Evolutionary conservation across 1,139 yeast genomes (phyloP).

Genomic region (Suhomyces bolitotheri): DNA sequence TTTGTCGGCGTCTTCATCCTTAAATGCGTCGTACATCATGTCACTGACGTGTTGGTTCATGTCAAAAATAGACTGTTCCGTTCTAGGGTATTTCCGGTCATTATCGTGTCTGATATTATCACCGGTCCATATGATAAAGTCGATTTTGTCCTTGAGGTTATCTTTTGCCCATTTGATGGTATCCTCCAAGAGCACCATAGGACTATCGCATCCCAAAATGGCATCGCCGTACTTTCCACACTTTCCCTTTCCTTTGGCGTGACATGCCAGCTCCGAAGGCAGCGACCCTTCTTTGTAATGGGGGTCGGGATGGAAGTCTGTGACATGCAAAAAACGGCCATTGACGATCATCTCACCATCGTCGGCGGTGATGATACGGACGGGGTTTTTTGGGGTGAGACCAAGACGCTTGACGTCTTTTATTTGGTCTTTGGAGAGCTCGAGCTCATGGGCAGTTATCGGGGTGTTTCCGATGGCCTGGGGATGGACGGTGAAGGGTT

Average conservation of each 20-base stretch:
- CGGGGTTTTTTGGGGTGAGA: constrained; percentile 36
- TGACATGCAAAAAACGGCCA: constrained; percentile 80
- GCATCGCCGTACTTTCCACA: constrained; percentile 79
- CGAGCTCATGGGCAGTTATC: constrained; percentile 1
- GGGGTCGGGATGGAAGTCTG: constrained; percentile 88
- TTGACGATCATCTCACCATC: constrained; percentile 40
- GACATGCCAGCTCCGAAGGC: constrained; percentile 44
- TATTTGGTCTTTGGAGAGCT: constrained; percentile 5
- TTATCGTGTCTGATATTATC: constrained; percentile 86
- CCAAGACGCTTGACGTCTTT: constrained; percentile 23
- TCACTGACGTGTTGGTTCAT: constrained; percentile 64
- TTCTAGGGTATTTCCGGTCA: constrained; percentile 70
- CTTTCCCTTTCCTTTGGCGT: constrained; percentile 44
- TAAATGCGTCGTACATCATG: constrained; percentile 52
- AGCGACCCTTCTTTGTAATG: constrained; percentile 54
- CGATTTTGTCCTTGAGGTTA: constrained; percentile 71
- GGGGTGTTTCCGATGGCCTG: background rate
- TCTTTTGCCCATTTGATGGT: constrained; percentile 68
- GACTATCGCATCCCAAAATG: constrained; percentile 70
- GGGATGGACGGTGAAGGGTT: background rate
- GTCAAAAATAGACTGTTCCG: constrained; percentile 67
- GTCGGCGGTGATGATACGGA: constrained; percentile 25
- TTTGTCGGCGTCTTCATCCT: constrained; percentile 30
- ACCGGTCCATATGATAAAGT: constrained; percentile 88
- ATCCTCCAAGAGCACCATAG: constrained; percentile 57